These are phyloP conservation scores for Phytophthora fragariae DNA, from an alignment of 352 stramenopile genomes.

Conservation along the genomic window DNA sequence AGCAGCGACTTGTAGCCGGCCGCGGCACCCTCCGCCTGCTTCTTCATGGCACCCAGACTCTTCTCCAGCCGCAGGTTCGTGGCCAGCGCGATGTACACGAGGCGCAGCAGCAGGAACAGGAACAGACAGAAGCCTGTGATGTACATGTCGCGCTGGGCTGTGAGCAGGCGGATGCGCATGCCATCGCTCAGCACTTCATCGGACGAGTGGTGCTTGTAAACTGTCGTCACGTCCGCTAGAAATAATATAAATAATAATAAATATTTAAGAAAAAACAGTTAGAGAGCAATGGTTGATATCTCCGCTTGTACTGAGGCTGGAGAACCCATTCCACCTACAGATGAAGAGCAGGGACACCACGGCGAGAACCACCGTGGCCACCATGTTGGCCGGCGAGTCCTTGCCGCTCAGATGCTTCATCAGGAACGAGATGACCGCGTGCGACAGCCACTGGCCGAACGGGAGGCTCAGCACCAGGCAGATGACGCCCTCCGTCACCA, in stretches of 20 bases:
- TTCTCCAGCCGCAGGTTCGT: slow-evolving; percentile 80
- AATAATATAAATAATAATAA: slow-evolving; percentile 10
- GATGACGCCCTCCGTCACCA: slow-evolving; percentile 52
- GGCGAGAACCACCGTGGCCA: slow-evolving; percentile 61
- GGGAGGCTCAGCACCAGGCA: slow-evolving; percentile 61
- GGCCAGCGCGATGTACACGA: slow-evolving; percentile 78
- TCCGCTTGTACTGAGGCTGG: slow-evolving; percentile 14
- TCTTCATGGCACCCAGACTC: slow-evolving; percentile 75
- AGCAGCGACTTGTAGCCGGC: slow-evolving; percentile 73
- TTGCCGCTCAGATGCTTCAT: slow-evolving; percentile 48
- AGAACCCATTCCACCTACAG: slow-evolving; percentile 44
- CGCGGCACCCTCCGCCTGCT: slow-evolving; percentile 75
- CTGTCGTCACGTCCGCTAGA: slow-evolving; percentile 74
- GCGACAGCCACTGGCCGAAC: slow-evolving; percentile 67
- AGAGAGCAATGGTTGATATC: slow-evolving; percentile 16
- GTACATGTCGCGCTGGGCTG: slow-evolving; percentile 88
- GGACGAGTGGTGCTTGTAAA: slow-evolving; percentile 73
- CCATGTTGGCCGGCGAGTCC: slow-evolving; percentile 52
- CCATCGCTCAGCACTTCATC: slow-evolving; percentile 71
- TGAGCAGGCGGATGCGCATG: slow-evolving; percentile 81
- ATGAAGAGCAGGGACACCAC: slow-evolving; percentile 77
- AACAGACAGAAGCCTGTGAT: slow-evolving; percentile 89
- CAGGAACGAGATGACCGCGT: slow-evolving; percentile 69
- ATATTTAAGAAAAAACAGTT: slow-evolving; percentile 27
- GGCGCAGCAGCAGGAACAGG: slow-evolving; percentile 78